Evolutionary conservation across 2,329 filamentous ascomycete genomes (phyloP), one percentile per base, ranked within the genome.

Genomic region (Ceratocystis ficicola): DNA sequence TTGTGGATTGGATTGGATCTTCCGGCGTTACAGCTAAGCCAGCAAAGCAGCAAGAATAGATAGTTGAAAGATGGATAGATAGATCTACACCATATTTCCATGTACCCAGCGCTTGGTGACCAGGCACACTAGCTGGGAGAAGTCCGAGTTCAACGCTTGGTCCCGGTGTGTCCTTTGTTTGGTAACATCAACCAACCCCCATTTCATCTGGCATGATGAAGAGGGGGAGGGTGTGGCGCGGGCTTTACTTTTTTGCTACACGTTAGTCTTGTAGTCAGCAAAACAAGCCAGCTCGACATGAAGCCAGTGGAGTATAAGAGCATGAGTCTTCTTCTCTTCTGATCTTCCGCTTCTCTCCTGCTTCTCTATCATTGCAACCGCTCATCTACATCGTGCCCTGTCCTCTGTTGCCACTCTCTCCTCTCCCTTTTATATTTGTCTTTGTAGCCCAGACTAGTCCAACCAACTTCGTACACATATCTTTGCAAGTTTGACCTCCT

Each of bases 241-340:
- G 36, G 32, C 22, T n/a, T 41, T 28, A 57, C 55, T 44, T 28
- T n/a, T 25, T 32, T 59, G 41, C 50, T 61, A 61, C 15, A 52
- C 28, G 8, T 22, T 28, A 22, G 6, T 20, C 20, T 52, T 25
- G 48, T 52, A 52, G 52, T 59, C 52, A 59, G 52, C 52, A 59
- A 59, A 59, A 20, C 52, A 59, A 36, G 25, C 17, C 52, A 15
- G 32, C 28, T 36, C n/a, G 28, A 59, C 52, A 6, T 44, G 48
- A 12, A 65, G 41, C 32, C 41, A 28, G 44, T 61, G 62, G 52
- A 64, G 62, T 67, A 67, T 67, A 67, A 67, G 65, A 67, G 50
- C n/a, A 36, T 25, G 44, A 41, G 44, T 32, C 55, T 67, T 55
- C 65, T 67, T 48, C 46, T 50, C 50, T 44, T 61, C 50, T 63